A percentile compares a stretch with the other conserved stretches of the same genome.
These are phyloP conservation scores for Inga leiocalycina DNA, from an alignment of 306 rosid species.

Conservation along the genomic window DNA sequence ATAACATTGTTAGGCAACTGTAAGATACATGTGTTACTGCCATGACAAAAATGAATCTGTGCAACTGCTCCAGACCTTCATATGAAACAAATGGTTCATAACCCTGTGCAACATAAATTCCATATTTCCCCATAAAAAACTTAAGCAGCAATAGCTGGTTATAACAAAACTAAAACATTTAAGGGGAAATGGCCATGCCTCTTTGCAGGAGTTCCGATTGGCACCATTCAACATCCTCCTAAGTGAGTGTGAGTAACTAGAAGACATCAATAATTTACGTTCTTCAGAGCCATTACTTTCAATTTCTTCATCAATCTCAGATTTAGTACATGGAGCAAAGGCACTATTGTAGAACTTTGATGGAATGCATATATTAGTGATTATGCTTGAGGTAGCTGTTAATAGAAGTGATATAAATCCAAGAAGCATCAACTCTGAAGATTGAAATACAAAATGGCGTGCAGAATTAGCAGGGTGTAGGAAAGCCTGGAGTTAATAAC, in stretches of 20 bases:
- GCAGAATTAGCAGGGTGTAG: constrained; percentile 20
- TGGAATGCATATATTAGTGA: constrained; percentile 88
- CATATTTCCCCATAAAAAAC: constrained; percentile 28
- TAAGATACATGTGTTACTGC: constrained; percentile 93
- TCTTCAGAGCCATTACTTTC: constrained; percentile 51
- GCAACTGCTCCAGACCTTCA: constrained; percentile 98
- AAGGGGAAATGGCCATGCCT: constrained; percentile 51
- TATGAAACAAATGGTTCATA: constrained; percentile 92
- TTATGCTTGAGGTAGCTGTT: constrained; percentile 89
- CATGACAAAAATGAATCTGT: constrained; percentile 97
- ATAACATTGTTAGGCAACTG: constrained; percentile 96
- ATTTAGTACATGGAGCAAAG: constrained; percentile 81
- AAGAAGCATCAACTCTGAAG: constrained; percentile 95
- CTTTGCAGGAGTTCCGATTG: constrained; percentile 61
- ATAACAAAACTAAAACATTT: constrained; percentile 25
- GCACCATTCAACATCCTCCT: constrained; percentile 66
- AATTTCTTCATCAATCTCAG: constrained; percentile 66
- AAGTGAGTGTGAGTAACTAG: constrained; percentile 48
- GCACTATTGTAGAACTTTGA: constrained; percentile 75
- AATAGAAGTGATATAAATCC: constrained; percentile 96
- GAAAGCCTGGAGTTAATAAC: constrained; percentile 13
- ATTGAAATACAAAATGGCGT: constrained; percentile 31
- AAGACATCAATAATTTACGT: constrained; percentile 64
- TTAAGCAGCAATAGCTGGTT: constrained; percentile 19
- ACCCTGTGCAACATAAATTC: constrained; percentile 60